Evolutionary conservation across 2,329 filamentous ascomycete species (phyloP).

Genomic region (Magnaporthiopsis rhizophila): DNA sequence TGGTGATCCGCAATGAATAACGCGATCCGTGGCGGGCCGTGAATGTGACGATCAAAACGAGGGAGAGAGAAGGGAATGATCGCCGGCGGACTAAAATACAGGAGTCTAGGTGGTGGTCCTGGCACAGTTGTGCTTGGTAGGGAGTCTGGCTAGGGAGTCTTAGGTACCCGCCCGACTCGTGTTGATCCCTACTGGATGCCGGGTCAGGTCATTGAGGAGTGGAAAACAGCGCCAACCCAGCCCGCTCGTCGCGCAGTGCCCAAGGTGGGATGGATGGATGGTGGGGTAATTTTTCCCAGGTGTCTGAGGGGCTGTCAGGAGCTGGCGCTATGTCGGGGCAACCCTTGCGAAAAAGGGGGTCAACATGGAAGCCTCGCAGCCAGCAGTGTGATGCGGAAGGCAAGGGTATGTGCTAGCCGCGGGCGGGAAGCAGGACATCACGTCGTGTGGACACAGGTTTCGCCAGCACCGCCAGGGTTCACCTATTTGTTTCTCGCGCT

Average conservation of each 20-base stretch:
- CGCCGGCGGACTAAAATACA: background rate
- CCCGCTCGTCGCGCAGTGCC: background rate
- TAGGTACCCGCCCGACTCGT: background rate
- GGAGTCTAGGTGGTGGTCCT: background rate
- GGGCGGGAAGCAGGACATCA: too few relatives aligned
- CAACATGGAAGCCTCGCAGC: background rate
- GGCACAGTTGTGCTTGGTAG: background rate
- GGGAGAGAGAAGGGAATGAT: background rate
- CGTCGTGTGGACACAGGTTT: too few relatives aligned
- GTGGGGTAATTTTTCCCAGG: background rate
- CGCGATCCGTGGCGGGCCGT: background rate
- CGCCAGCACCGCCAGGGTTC: background rate
- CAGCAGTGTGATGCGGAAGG: background rate
- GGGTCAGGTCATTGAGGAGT: background rate
- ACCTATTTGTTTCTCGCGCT: background rate
- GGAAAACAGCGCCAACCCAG: background rate
- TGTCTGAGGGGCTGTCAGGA: background rate
- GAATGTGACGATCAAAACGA: background rate
- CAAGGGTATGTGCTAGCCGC: background rate
- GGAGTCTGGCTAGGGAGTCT: background rate
- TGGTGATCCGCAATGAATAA: background rate
- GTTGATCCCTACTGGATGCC: background rate
- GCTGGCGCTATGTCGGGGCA: background rate
- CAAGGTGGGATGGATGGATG: background rate
- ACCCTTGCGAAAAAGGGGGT: background rate